phyloP scores from a whole-genome alignment of 2,329 filamentous ascomycete species.

The Paecilomyces fulvus region DNA sequence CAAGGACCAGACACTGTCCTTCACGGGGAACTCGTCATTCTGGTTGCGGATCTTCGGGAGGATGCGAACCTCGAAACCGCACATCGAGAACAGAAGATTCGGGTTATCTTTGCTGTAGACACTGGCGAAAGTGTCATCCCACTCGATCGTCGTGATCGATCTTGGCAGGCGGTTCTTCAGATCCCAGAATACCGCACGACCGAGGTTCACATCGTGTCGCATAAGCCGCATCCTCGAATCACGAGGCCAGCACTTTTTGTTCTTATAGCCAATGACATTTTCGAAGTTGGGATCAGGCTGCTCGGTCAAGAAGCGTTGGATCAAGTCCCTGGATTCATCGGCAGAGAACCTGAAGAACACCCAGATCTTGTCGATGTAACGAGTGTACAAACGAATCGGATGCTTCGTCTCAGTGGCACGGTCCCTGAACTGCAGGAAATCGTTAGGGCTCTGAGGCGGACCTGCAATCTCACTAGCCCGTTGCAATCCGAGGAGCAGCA shows the following conservation, averaged over 20 bases:
- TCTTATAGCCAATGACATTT: constrained; percentile 97
- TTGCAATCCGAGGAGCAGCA: constrained; percentile 84
- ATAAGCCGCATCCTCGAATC: constrained; percentile 97
- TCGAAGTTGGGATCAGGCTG: constrained; percentile 98
- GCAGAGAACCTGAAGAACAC: constrained; percentile 91
- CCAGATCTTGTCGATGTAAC: constrained; percentile 98
- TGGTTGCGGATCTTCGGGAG: constrained; percentile 90
- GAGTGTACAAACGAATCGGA: constrained; percentile 92
- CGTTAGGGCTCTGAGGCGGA: constrained; percentile 85
- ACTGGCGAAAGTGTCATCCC: constrained; percentile 97
- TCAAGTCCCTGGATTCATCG: constrained; percentile 89
- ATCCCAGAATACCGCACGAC: constrained; percentile 97
- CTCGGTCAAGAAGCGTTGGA: constrained; percentile 95
- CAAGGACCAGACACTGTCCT: constrained; percentile 96
- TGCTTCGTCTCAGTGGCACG: constrained; percentile 85
- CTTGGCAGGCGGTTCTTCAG: constrained; percentile 92
- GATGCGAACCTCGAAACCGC: constrained; percentile 92
- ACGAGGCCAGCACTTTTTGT: constrained; percentile 98
- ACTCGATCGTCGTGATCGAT: constrained; percentile 94
- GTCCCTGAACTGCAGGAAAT: constrained; percentile 95
- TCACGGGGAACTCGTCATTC: constrained; percentile 93
- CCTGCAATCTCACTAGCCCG: constrained; percentile 97
- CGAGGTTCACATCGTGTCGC: constrained; percentile 97
- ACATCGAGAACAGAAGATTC: constrained; percentile 96
- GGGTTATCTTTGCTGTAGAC: constrained; percentile 98